phyloP scores from a whole-genome alignment of 2,329 filamentous ascomycete species.

The Colletotrichum camelliae region DNA sequence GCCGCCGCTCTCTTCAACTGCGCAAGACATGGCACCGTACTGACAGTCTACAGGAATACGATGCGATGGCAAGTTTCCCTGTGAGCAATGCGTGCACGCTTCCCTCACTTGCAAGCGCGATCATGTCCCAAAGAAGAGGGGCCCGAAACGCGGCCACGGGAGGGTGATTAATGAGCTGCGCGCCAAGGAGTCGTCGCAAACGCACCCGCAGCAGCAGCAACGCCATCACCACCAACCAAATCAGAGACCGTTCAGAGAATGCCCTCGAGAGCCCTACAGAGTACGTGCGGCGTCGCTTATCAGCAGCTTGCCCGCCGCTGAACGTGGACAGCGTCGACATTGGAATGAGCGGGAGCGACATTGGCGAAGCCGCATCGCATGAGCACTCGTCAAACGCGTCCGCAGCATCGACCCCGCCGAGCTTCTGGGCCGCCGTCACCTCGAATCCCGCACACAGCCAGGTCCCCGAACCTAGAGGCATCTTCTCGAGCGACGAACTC shows the following conservation, averaged over 20 bases:
- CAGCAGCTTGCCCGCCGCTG: slow-evolving; percentile 23
- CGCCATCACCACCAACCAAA: neutral
- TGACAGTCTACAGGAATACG: slow-evolving; percentile 40
- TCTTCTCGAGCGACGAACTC: slow-evolving; percentile 48
- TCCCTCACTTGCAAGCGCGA: slow-evolving; percentile 68
- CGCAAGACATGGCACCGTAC: neutral
- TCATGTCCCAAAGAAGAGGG: slow-evolving; percentile 68
- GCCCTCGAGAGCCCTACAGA: slow-evolving; percentile 38
- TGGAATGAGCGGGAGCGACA: slow-evolving; percentile 20
- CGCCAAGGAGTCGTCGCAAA: slow-evolving; percentile 42
- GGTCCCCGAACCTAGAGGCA: slow-evolving; percentile 39
- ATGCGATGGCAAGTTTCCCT: slow-evolving; percentile 54
- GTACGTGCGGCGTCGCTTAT: slow-evolving; percentile 26
- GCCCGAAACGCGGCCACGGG: slow-evolving; percentile 66
- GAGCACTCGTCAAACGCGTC: slow-evolving; percentile 23
- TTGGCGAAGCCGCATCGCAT: slow-evolving; percentile 8
- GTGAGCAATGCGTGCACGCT: slow-evolving; percentile 65
- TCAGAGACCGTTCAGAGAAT: slow-evolving; percentile 18
- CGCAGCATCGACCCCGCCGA: slow-evolving; percentile 27
- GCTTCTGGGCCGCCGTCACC: slow-evolving; percentile 33
- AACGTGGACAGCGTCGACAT: slow-evolving; percentile 22
- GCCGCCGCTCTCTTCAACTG: neutral
- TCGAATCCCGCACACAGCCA: slow-evolving; percentile 30
- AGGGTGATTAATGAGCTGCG: slow-evolving; percentile 68
- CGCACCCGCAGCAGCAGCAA: slow-evolving; percentile 47